Base-by-base conservation (phyloP, 345 rosid genomes). In the Lumnitzera littorea region DNA sequence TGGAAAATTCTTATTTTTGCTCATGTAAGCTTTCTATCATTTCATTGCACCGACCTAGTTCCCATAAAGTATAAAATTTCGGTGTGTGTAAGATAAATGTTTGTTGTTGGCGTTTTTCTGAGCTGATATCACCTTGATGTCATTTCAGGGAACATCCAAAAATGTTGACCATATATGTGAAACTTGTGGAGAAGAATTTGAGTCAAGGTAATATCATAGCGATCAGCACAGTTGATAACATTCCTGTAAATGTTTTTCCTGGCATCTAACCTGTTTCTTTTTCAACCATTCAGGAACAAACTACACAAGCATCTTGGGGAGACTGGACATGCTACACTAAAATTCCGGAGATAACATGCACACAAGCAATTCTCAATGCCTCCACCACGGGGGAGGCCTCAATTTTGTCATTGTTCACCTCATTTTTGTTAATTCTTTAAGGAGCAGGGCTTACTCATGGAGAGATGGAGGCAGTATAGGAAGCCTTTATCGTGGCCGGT, bases 141-240 rank as follows among this genome's bases (percentile, higher is more conserved):
- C 8, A 43, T 16, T 56, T 46, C 88, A 92, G 98, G 87, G 79
- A 52, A 41, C 76, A 27, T 4, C 73, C 0, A 92, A 85, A 76
- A 72, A 79, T 70, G 58, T 75, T 54, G 70, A 77, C 69, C 81
- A 84, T 72, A 27, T 65, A 15, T 92, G 98, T 12, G 94, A 87
- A 55, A 77, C 72, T 57, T 92, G 98, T 46, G 96, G 87, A 47
- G 88, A 82, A 68, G 97, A 87, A 66, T 92, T 87, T 51, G 96
- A 80, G 51, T 84, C 98, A 31, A 85, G 94, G 98, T 92, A 58
- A 15, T 75, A 55, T 8, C 4, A 27, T 46, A 13, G 14, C 15
- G 15, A 16, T 58, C 57, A 50, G 11, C 43, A 48, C 12, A 48
- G 53, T 54, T 58, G 51, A 58, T 51, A 11, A 11, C 55, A 50